Percentiles rank a stretch among this genome's conserved stretches.
Conservation (phyloP, 2,329 filamentous ascomycete genomes). For the Lecanosticta acicola region DNA sequence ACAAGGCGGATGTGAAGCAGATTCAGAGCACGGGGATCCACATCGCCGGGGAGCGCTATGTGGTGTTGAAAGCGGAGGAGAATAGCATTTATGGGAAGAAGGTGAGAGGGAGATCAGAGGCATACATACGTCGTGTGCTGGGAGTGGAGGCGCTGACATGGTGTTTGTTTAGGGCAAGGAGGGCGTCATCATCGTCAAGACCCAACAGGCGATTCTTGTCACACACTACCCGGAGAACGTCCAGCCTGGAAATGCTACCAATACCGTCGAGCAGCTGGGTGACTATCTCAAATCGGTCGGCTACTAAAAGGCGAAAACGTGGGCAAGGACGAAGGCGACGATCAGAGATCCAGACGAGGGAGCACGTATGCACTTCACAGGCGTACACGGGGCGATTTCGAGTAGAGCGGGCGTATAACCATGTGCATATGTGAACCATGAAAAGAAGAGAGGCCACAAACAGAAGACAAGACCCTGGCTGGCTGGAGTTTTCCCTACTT, state of each 20-base stretch:
- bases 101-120: constrained; percentile 48
- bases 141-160: constrained; percentile 2
- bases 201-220: constrained; percentile 80
- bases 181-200: constrained; percentile 79
- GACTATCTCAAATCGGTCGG: constrained; percentile 77
- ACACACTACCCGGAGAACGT: constrained; percentile 74
- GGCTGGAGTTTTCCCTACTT: constrained; percentile 3
- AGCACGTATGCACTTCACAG: not conserved
- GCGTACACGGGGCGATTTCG: too few relatives aligned
- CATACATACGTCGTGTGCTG: too few relatives aligned
- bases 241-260: constrained; percentile 68
- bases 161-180: constrained; percentile 59
- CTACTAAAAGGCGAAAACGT: constrained; percentile 55
- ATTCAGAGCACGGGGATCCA: constrained; percentile 68
- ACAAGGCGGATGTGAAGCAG: constrained; percentile 55
- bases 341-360: constrained; percentile 1
- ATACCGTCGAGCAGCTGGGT: constrained; percentile 74
- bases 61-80: constrained; percentile 70
- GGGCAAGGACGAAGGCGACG: too few relatives aligned
- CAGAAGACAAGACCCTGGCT: constrained; percentile 3
- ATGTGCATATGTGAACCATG: constrained; percentile 24
- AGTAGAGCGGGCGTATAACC: not conserved
- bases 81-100: constrained; percentile 79
- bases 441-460: constrained; percentile 10
- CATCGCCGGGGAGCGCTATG: constrained; percentile 70